Evolutionary conservation across 805 yeast species (phyloP).

Genomic region (Metschnikowia peoriensis): DNA sequence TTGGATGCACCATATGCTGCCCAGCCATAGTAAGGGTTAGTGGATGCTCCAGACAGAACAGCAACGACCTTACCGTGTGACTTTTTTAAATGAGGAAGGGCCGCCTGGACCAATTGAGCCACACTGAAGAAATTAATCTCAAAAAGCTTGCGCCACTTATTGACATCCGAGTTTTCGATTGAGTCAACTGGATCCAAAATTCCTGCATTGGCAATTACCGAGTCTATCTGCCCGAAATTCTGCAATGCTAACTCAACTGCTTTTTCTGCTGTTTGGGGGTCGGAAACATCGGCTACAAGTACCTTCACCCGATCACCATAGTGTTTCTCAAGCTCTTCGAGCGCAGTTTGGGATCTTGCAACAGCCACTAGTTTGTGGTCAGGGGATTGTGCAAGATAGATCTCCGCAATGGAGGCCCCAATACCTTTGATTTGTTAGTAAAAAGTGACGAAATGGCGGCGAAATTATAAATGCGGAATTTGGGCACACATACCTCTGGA

Average conservation of each 20-base stretch:
- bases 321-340: constrained; percentile 41
- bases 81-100: constrained; percentile 57
- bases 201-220: constrained; percentile 79
- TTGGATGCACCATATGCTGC: constrained; percentile 89
- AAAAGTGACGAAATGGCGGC: constrained; percentile 19
- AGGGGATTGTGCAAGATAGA: constrained; percentile 39
- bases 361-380: constrained; percentile 57
- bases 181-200: constrained; percentile 72
- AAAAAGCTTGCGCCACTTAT: constrained; percentile 60
- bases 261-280: constrained; percentile 30
- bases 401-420: constrained; percentile 71
- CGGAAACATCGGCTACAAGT: constrained; percentile 61
- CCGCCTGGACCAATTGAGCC: constrained; percentile 52
- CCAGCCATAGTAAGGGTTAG: constrained; percentile 67
- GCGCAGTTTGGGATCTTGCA: constrained; percentile 59
- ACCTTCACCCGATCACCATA: constrained; percentile 53
- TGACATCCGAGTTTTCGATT: constrained; percentile 50
- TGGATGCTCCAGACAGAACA: constrained; percentile 88
- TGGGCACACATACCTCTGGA: constrained; percentile 19
- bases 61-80: constrained; percentile 65
- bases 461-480: neutral
- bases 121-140: constrained; percentile 79
- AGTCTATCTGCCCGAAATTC: constrained; percentile 57
- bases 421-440: constrained; percentile 54
- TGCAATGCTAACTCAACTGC: constrained; percentile 46